Evolutionary conservation across 2,329 filamentous ascomycete genomes (phyloP).

Genomic region (Fusarium miscanthi): DNA sequence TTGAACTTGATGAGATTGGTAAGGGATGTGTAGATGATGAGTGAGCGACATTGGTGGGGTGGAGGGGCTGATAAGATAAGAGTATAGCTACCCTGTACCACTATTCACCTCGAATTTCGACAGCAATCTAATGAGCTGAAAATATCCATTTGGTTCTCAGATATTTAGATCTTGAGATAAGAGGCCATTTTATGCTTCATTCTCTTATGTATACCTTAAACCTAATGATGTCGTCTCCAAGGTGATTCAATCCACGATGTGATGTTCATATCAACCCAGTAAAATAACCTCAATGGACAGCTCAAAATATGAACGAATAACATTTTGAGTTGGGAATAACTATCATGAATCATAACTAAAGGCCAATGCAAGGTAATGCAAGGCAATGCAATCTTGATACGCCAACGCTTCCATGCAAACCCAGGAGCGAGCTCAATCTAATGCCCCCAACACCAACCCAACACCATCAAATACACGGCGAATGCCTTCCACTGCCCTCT

Average conservation of each 20-base stretch:
- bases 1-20: slow-evolving; percentile 26
- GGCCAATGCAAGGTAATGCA: slow-evolving; percentile 15
- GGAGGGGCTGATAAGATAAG: slow-evolving; percentile 35
- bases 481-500: slow-evolving; percentile 9
- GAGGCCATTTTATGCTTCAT: fast-evolving
- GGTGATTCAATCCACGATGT: fast-evolving
- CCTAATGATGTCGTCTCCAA: fast-evolving
- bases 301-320: background rate
- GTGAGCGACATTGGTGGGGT: slow-evolving; percentile 23
- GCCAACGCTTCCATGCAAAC: slow-evolving; percentile 26
- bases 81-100: background rate
- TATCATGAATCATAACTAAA: slow-evolving; percentile 26
- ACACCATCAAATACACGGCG: slow-evolving; percentile 9
- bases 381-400: slow-evolving; percentile 23
- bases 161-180: fast-evolving
- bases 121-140: background rate
- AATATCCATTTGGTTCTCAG: fast-evolving
- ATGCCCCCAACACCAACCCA: background rate
- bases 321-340: slow-evolving; percentile 19
- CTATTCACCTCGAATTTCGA: fast-evolving
- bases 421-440: slow-evolving; percentile 20
- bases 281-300: background rate
- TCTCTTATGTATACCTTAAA: fast-evolving
- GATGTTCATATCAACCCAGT: fast-evolving
- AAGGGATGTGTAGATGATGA: slow-evolving; percentile 35